Conservation (phyloP, 768 basidiomycete genomes). For the Calocybe cyanea region DNA sequence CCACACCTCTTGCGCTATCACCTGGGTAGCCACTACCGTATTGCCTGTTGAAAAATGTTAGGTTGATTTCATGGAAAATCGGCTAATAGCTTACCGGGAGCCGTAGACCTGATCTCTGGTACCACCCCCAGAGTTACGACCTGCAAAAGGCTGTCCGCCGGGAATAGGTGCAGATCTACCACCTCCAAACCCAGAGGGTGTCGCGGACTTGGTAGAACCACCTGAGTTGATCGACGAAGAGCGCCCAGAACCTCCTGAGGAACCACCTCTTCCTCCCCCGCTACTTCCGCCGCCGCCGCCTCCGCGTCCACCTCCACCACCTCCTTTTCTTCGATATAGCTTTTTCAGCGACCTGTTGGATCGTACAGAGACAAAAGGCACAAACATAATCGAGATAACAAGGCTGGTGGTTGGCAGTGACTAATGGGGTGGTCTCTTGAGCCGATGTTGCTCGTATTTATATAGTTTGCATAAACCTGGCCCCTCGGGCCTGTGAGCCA, state of each 20-base stretch:
- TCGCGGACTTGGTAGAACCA: constrained; percentile 13
- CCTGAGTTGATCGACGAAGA: constrained; percentile 11
- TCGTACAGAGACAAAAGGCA: constrained; percentile 24
- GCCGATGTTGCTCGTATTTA: background rate
- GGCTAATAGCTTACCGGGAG: constrained; percentile 26
- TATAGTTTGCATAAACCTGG: too few relatives aligned
- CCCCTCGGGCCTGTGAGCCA: too few relatives aligned
- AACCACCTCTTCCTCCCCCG: constrained; percentile 6
- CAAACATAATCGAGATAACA: constrained; percentile 18
- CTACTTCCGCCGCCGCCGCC: constrained; percentile 16
- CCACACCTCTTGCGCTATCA: constrained; percentile 33
- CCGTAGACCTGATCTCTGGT: constrained; percentile 37
- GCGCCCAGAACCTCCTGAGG: constrained; percentile 1
- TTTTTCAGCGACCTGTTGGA: constrained; percentile 3
- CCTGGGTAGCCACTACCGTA: constrained; percentile 60
- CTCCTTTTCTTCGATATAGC: constrained; percentile 25
- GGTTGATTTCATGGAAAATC: background rate
- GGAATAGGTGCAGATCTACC: constrained; percentile 29
- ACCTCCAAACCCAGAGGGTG: constrained; percentile 18
- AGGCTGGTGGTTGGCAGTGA: background rate
- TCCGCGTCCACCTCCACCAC: constrained; percentile 25
- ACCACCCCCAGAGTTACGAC: constrained; percentile 43
- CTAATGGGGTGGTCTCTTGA: background rate
- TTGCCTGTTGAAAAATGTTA: constrained; percentile 24
- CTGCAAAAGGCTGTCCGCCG: constrained; percentile 32